Base-by-base conservation (phyloP, 306 rosid species). In the Sophora flavescens region DNA sequence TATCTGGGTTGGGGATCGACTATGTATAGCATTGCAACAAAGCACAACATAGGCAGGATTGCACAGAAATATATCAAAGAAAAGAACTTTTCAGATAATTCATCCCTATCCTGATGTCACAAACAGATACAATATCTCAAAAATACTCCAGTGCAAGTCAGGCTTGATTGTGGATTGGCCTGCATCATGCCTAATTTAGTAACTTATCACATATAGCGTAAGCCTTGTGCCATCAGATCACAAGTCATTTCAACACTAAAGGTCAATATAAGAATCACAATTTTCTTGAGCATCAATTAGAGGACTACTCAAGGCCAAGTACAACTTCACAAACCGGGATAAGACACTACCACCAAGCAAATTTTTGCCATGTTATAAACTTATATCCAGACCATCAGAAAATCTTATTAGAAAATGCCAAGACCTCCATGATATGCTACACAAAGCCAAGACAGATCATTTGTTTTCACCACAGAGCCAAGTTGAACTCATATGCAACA, bases 401-500 rank as follows among this genome's bases (percentile, higher is more conserved):
- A 44, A 13, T 63, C 71, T 17, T 38, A 45, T 18, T 39, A 30
- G 7, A 3, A 51, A 15, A 44, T 4, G 17, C 60, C 3, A 42
- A 56, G 54, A 54, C 54, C 56, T 64, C 22, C 11, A 26, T 50
- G 17, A 54, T 56, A 44, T 41, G 13, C 45, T 15, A 15, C 12
- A 57, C 12, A 57, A 30, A 42, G 54, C 51, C 5, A 47, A 8
- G 35, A 61, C 54, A 51, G 52, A 62, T 51, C 53, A 26, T 67
- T 63, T 52, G 13, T 18, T 26, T 22, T 50, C 26, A 36, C 9
- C 12, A 68, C 32, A 59, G 81, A 62, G 39, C 47, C 48, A 38
- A 12, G 67, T 14, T 61, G 54, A 22, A 81, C 72, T 50, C 79
- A 69, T 47, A 42, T 56, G 52, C 71, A 48, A 47, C 59, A 64